phyloP scores from a whole-genome alignment of 345 rosid genomes.

The Mercurialis annua region DNA sequence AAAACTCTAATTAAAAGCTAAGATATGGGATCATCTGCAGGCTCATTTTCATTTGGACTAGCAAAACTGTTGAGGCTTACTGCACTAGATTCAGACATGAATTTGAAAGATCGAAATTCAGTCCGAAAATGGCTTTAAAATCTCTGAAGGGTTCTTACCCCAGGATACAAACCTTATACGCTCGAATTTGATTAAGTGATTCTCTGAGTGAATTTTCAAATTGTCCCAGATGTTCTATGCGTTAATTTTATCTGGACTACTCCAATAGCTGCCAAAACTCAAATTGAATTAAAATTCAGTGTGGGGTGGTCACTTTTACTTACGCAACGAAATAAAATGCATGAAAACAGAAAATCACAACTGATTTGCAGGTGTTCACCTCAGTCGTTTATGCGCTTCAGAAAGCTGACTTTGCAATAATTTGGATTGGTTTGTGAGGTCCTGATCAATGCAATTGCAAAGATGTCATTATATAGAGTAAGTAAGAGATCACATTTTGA shows the following conservation, averaged over 20 bases:
- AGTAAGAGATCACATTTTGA: conserved; percentile 5
- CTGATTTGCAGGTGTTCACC: conserved; percentile 32
- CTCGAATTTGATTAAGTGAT: conserved; percentile 49
- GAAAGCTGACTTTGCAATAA: conserved; percentile 47
- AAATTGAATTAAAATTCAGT: conserved; percentile 14
- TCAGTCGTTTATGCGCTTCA: conserved; percentile 50
- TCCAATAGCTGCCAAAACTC: conserved; percentile 56
- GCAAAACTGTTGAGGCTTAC: background rate
- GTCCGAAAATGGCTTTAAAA: background rate
- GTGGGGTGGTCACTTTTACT: background rate
- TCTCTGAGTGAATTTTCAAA: conserved; percentile 56
- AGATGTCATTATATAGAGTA: conserved; percentile 10
- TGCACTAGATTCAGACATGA: background rate
- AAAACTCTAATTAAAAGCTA: background rate
- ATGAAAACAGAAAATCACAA: conserved; percentile 1
- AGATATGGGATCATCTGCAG: background rate
- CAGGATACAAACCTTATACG: conserved; percentile 45
- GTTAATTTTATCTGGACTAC: conserved; percentile 51
- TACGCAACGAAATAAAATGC: background rate
- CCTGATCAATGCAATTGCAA: conserved; percentile 35
- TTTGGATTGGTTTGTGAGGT: conserved; percentile 39
- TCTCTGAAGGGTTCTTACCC: conserved; percentile 4
- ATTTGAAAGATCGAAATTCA: background rate
- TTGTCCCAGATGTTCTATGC: conserved; percentile 54
- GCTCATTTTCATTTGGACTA: background rate